Base-by-base conservation (phyloP, 164 flowering plant species). In the Piper longum region DNA sequence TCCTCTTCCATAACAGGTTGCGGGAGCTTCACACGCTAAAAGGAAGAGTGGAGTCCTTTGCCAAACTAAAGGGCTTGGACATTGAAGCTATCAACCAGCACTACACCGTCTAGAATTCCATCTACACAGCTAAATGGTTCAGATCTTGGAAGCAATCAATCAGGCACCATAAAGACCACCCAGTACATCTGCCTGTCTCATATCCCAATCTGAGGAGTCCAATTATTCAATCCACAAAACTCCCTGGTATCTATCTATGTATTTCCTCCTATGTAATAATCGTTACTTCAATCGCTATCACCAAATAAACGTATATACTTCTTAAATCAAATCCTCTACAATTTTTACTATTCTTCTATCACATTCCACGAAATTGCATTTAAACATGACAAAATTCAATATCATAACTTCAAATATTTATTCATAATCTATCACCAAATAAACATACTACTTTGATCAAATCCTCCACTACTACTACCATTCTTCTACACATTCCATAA, bases 21-120 rank as follows among this genome's bases (percentile, higher is more conserved):
- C 74, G 89, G 71, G 89, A 83, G 77, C 78, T 86, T 56, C 89
- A 80, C 67, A 86, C 93, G 16, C 80, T 86, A n/a, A 86, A 85
- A 72, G 93, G 90, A 19, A 69, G 60, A 59, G 93, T 85, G 17
- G 88, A 87, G 62, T 83, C 88, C 16, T 74, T 76, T 70, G 88
- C 81, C 16, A 87, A 78, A 71, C 79, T 86, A 43, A 79, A 66
- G 64, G 88, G 88, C 18, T 63, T 82, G 5, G 86, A 84, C 65
- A 70, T 84, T 60, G 92, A 84, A 48, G 69, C 69, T 64, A 77
- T 78, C 56, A 78, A 83, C 68, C 80, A 68, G 17, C 75, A 86
- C 62, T 86, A 84, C 76, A 84, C 92, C 16, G 71, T 86, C 52
- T 83, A 67, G 69, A 62, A 11, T 40, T 26, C 18, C 26, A 45